These are phyloP conservation scores for Rhizopogon vulgaris DNA, from an alignment of 768 basidiomycete species.

Conservation along the genomic window DNA sequence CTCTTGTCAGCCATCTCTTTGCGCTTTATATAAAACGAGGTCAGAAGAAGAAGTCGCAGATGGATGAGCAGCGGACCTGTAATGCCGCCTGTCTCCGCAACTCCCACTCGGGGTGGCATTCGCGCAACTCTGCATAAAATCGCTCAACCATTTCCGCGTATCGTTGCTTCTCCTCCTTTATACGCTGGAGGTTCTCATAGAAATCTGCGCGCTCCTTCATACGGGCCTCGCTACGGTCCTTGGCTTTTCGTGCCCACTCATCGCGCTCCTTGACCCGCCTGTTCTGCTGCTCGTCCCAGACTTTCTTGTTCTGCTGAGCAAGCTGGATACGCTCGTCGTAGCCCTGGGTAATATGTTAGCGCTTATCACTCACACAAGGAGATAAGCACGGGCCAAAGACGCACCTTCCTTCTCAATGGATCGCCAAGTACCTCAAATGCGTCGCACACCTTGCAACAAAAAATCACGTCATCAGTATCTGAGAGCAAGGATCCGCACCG, in stretches of 20 bases:
- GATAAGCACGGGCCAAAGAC: conserved; percentile 7
- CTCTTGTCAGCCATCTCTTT: conserved; percentile 22
- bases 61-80: conserved; percentile 34
- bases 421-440: conserved; percentile 59
- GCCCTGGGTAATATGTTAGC: conserved; percentile 23
- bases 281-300: conserved; percentile 32
- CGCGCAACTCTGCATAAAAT: conserved; percentile 49
- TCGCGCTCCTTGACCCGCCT: conserved; percentile 43
- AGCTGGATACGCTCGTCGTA: conserved; percentile 40
- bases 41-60: not conserved
- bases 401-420: conserved; percentile 47
- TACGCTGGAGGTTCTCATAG: conserved; percentile 32
- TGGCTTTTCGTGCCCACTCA: conserved; percentile 47
- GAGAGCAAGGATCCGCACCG: conserved; percentile 5
- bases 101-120: conserved; percentile 58
- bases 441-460: conserved; percentile 44
- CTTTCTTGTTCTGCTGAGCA: conserved; percentile 17
- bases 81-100: conserved; percentile 45
- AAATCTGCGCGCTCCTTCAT: conserved; percentile 35
- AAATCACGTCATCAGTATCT: conserved; percentile 13
- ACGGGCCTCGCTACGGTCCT: conserved; percentile 44
- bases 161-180: conserved; percentile 35
- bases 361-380: not conserved
- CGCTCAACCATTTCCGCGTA: conserved; percentile 42
- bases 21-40: conserved; percentile 19